phyloP scores from a whole-genome alignment of 768 basidiomycete genomes.

The Collybia nuda region DNA sequence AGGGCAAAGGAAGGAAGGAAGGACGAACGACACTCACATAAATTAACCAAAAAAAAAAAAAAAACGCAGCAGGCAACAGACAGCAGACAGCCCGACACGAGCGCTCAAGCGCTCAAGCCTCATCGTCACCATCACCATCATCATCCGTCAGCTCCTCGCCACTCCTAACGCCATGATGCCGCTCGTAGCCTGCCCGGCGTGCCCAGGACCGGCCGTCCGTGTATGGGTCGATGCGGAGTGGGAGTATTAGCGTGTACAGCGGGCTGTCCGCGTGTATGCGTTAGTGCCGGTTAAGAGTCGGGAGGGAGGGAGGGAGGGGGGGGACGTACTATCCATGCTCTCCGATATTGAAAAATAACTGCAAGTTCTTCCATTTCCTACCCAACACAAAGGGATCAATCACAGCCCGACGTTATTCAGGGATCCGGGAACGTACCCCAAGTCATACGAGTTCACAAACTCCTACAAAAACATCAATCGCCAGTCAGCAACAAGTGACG shows the following conservation, averaged over 20 bases:
- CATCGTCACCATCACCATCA: slow-evolving; percentile 41
- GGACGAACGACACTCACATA: neutral
- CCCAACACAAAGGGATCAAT: too few species aligned
- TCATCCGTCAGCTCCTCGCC: slow-evolving; percentile 93
- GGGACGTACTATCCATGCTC: slow-evolving; percentile 71
- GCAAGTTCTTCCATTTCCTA: slow-evolving; percentile 65
- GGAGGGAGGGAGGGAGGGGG: neutral
- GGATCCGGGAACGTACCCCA: slow-evolving; percentile 75
- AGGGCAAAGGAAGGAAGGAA: slow-evolving; percentile 1
- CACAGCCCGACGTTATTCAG: too few species aligned
- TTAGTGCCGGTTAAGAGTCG: neutral
- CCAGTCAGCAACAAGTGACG: neutral
- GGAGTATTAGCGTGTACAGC: slow-evolving; percentile 76
- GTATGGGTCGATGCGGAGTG: slow-evolving; percentile 75
- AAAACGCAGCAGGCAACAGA: neutral
- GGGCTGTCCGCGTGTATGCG: too few species aligned
- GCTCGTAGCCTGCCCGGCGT: slow-evolving; percentile 60
- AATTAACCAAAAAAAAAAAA: too few species aligned
- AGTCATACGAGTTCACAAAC: slow-evolving; percentile 90
- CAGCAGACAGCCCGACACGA: too few species aligned
- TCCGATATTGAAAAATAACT: slow-evolving; percentile 87
- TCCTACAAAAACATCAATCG: slow-evolving; percentile 34
- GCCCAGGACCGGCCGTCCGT: slow-evolving; percentile 86
- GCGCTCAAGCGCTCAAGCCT: too few species aligned
- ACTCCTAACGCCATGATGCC: slow-evolving; percentile 59